Evolutionary conservation across 306 rosid genomes (phyloP).

Genomic region (Trifolium subterraneum): DNA sequence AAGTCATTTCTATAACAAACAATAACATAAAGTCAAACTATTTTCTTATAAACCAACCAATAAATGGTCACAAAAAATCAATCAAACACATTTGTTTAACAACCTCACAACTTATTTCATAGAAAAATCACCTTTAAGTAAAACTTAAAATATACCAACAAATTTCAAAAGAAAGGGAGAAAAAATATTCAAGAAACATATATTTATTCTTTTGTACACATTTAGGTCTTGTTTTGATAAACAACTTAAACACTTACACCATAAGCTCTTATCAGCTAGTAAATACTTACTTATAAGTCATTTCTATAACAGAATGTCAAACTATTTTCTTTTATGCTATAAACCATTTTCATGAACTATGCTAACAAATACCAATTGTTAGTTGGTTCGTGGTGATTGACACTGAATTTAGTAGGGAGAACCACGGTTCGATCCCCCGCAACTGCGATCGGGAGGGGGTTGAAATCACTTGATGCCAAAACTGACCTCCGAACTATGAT

Average conservation of each 20-base stretch:
- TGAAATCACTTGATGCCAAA: no score
- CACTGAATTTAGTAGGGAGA: no score
- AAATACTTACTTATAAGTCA: neutral
- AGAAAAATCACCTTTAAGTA: conserved; percentile 13
- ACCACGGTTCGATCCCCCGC: no score
- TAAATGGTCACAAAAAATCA: conserved; percentile 9
- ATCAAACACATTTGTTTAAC: conserved; percentile 16
- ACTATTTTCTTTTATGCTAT: neutral
- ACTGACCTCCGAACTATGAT: no score
- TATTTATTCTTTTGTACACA: neutral
- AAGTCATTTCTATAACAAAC: no score
- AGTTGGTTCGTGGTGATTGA: no score
- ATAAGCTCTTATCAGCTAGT: neutral
- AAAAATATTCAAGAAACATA: conserved; percentile 3
- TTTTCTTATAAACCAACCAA: neutral
- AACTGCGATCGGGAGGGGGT: no score
- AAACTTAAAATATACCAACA: neutral
- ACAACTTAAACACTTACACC: neutral
- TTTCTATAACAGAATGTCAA: no score
- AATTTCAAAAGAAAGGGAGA: neutral
- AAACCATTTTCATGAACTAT: neutral
- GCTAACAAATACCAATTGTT: no score
- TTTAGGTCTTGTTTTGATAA: neutral
- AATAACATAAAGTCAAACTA: no score
- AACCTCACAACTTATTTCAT: conserved; percentile 11